A percentile compares a stretch with the other conserved stretches of the same genome.
Conservation (phyloP, 1,284 basidiomycete genomes). For the Ganoderma multipileum region DNA sequence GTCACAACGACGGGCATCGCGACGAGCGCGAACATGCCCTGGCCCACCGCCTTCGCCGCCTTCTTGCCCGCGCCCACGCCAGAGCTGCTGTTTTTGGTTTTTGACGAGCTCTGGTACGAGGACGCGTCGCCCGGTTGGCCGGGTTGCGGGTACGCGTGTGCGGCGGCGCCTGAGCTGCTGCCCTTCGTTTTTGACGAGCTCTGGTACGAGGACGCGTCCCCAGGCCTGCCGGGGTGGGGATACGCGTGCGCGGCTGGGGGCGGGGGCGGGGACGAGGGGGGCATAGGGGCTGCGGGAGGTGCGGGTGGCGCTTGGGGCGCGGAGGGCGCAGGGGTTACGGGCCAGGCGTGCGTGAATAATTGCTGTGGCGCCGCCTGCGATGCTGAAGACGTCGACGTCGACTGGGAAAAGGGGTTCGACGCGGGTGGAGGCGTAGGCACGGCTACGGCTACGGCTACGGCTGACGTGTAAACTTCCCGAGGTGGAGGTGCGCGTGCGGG, state of each 20-base stretch:
- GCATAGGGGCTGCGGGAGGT: not conserved
- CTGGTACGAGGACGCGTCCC: not conserved
- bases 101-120: not conserved
- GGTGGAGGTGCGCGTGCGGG: not conserved
- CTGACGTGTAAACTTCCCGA: too few species aligned
- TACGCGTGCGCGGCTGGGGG: too few species aligned
- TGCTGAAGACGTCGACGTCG: not conserved
- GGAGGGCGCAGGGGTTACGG: not conserved
- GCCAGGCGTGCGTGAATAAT: not conserved
- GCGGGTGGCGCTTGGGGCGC: too few species aligned
- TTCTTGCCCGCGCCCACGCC: not conserved
- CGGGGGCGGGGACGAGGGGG: not conserved
- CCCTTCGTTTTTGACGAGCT: not conserved
- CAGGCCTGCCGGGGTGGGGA: not conserved
- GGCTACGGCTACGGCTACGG: not conserved
- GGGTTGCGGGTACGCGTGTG: not conserved
- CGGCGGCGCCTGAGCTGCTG: too few species aligned
- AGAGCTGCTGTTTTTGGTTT: not conserved
- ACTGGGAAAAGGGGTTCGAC: not conserved
- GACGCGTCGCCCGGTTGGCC: not conserved
- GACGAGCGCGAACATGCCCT: constrained; percentile 15
- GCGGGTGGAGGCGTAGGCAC: too few species aligned
- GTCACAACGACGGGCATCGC: constrained; percentile 11
- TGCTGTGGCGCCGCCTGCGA: not conserved
- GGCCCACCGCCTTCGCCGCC: constrained; percentile 16